Percentiles rank a stretch among this genome's conserved stretches.
phyloP scores from a whole-genome alignment of 129 eudicot genomes.

The Escallonia herrerae region DNA sequence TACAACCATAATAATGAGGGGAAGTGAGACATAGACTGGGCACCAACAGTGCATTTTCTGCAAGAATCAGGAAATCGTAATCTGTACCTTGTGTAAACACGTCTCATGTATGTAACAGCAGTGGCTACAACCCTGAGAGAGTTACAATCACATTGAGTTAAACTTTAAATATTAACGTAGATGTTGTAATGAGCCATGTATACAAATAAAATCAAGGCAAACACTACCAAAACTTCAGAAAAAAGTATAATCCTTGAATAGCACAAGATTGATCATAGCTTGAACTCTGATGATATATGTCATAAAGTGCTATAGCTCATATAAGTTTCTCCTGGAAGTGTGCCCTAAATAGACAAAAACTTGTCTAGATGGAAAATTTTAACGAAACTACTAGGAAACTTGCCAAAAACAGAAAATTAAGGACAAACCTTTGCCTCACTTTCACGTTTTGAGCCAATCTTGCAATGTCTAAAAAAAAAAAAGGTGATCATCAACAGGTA shows the following conservation, averaged over 20 bases:
- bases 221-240: neutral
- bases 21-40: no score
- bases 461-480: slow-evolving; percentile 55
- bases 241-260: neutral
- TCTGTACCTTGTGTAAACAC: slow-evolving; percentile 69
- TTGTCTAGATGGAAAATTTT: neutral
- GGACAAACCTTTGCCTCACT: slow-evolving; percentile 89
- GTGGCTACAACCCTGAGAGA: slow-evolving; percentile 95
- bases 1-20: no score
- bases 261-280: no score
- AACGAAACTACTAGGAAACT: neutral
- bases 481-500: slow-evolving; percentile 7
- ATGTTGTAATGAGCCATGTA: no score
- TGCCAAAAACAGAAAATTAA: slow-evolving; percentile 5
- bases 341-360: no score
- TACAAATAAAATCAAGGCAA: neutral
- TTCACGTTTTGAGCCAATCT: slow-evolving; percentile 89
- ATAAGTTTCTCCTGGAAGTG: neutral
- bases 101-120: slow-evolving; percentile 97
- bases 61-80: neutral
- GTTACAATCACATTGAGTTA: slow-evolving; percentile 11
- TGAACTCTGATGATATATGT: no score
- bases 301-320: neutral
- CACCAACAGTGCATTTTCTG: neutral
- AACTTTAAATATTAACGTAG: neutral